Conservation (phyloP, 176 grass and related monocot genomes). For the Puya raimondii region DNA sequence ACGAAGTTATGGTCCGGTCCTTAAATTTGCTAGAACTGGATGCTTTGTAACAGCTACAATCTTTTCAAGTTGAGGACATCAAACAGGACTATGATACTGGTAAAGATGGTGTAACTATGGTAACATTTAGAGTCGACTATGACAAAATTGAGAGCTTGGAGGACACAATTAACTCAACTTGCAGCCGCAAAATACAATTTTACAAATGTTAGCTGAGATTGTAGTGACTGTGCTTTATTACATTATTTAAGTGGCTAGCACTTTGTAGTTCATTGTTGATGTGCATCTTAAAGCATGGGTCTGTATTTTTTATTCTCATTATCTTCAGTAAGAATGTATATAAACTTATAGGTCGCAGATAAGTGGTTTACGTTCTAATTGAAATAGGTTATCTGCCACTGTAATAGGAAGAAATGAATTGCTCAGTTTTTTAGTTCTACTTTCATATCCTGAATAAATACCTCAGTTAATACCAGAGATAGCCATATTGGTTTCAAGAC, state of each 20-base stretch:
- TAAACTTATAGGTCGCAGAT: neutral
- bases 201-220: constrained; percentile 30
- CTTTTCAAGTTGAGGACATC: constrained; percentile 84
- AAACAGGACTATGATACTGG: constrained; percentile 95
- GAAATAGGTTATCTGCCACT: neutral
- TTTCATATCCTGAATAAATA: neutral
- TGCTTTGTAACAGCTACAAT: constrained; percentile 47
- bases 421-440: neutral
- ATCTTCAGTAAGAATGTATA: constrained; percentile 2
- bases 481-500: too few species aligned
- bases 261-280: neutral
- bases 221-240: constrained; percentile 1
- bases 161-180: constrained; percentile 70
- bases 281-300: neutral
- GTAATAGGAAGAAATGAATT: neutral
- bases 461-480: neutral
- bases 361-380: neutral
- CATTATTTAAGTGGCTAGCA: neutral
- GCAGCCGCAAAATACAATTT: constrained; percentile 73
- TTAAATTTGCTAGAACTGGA: too few species aligned
- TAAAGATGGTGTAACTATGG: constrained; percentile 76
- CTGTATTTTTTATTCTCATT: neutral
- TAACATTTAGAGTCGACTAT: constrained; percentile 78
- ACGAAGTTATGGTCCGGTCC: too few species aligned
- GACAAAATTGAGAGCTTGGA: constrained; percentile 71